These are phyloP conservation scores for Cladosporium velox DNA, from an alignment of 2,329 filamentous ascomycete genomes.

Conservation along the genomic window DNA sequence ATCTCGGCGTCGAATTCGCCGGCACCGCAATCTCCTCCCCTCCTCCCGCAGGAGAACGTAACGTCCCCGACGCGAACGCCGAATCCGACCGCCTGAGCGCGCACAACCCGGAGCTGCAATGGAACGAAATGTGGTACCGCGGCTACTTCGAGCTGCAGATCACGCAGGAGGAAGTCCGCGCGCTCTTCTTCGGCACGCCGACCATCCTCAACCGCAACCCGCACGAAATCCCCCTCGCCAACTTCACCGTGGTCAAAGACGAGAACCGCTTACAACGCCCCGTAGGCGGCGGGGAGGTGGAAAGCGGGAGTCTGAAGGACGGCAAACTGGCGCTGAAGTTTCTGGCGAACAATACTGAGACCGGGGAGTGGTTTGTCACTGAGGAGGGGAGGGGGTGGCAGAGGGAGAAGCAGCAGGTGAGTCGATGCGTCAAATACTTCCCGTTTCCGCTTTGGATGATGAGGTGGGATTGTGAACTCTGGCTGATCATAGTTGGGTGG, in stretches of 20 bases:
- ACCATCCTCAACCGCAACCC: constrained; percentile 60
- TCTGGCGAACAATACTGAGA: constrained; percentile 30
- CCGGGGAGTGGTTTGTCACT: constrained; percentile 26
- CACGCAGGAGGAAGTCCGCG: constrained; percentile 56
- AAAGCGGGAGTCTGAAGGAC: constrained; percentile 56
- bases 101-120: constrained; percentile 64
- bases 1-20: constrained; percentile 54
- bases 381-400: neutral
- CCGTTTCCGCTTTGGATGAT: neutral
- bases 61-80: constrained; percentile 34
- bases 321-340: constrained; percentile 36
- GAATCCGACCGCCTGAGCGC: constrained; percentile 9
- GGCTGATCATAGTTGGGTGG: neutral
- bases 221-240: constrained; percentile 65
- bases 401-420: constrained; percentile 11
- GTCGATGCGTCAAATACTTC: neutral
- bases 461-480: neutral
- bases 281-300: constrained; percentile 50
- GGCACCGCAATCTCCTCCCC: constrained; percentile 65
- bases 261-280: constrained; percentile 58
- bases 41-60: constrained; percentile 55
- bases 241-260: constrained; percentile 64
- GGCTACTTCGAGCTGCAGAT: constrained; percentile 69
- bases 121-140: constrained; percentile 69
- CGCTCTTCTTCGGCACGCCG: constrained; percentile 64